Percentiles rank a stretch among this genome's conserved stretches.
Evolutionary conservation across 108 stramenopile genomes (phyloP).

Genomic region (Skeletonema potamos): DNA sequence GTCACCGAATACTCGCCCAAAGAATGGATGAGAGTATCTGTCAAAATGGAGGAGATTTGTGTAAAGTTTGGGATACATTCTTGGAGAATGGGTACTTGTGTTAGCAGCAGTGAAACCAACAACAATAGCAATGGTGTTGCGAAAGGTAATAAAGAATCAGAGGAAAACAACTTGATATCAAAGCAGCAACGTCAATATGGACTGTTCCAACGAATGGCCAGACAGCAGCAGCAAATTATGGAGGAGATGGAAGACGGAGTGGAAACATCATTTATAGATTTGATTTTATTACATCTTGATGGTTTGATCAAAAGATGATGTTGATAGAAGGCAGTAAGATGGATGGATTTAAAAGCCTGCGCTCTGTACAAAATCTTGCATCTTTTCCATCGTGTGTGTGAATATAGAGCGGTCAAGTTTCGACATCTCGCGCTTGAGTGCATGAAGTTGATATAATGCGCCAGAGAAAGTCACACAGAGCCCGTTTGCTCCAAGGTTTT

Average conservation of each 20-base stretch:
- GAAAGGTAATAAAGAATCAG: background rate
- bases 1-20: constrained; percentile 11
- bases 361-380: too few species aligned
- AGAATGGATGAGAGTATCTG: constrained; percentile 14
- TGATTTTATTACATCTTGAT: constrained; percentile 1
- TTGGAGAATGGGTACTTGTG: constrained; percentile 24
- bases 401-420: too few species aligned
- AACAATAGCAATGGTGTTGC: background rate
- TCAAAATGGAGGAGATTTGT: constrained; percentile 17
- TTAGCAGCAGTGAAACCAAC: background rate
- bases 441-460: too few species aligned
- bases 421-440: too few species aligned
- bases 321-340: background rate
- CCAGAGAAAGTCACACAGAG: too few species aligned
- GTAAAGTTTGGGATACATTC: constrained; percentile 5
- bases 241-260: constrained; percentile 29
- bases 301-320: background rate
- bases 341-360: too few species aligned
- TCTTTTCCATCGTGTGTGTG: too few species aligned
- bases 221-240: constrained; percentile 5
- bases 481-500: too few species aligned
- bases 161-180: background rate
- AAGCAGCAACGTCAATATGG: constrained; percentile 1
- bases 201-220: constrained; percentile 16
- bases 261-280: constrained; percentile 19